A percentile compares a stretch with the other conserved stretches of the same genome.
Evolutionary conservation across 306 rosid genomes (phyloP).

Genomic region (Hippophae rhamnoides): DNA sequence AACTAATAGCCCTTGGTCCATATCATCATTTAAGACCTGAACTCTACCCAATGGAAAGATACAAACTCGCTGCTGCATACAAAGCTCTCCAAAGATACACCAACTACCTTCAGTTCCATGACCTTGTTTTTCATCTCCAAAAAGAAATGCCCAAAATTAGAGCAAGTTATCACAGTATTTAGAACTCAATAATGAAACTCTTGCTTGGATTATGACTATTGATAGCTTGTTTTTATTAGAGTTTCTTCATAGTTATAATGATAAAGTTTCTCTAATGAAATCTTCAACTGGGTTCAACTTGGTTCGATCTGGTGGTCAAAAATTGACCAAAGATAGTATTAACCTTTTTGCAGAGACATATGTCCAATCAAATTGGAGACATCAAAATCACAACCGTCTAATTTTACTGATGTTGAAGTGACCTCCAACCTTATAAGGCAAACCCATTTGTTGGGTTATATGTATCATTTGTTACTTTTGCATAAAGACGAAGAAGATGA

Average conservation of each 20-base stretch:
- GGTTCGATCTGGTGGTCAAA: not conserved
- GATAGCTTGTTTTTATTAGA: not conserved
- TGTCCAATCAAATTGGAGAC: not conserved
- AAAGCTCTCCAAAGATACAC: not conserved
- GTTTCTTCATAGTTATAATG: not conserved
- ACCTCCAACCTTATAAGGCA: not conserved
- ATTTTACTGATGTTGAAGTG: not conserved
- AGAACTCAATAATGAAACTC: not conserved
- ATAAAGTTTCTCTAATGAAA: not conserved
- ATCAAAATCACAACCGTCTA: not conserved
- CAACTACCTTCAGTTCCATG: not conserved
- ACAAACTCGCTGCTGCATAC: not conserved
- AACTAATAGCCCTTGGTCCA: not conserved
- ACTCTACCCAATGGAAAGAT: not conserved
- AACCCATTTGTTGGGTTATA: not conserved
- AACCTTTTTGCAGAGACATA: not conserved
- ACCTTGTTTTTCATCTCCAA: not conserved
- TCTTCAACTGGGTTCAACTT: slow-evolving; percentile 3
- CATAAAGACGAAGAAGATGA: too few species aligned
- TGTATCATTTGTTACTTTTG: not conserved
- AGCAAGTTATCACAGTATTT: not conserved
- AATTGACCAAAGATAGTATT: not conserved
- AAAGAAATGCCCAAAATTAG: not conserved
- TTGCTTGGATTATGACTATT: not conserved
- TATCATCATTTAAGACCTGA: not conserved